Evolutionary conservation across 768 basidiomycete species (phyloP), one percentile per base, ranked within the genome.

Genomic region (Russula foetens): DNA sequence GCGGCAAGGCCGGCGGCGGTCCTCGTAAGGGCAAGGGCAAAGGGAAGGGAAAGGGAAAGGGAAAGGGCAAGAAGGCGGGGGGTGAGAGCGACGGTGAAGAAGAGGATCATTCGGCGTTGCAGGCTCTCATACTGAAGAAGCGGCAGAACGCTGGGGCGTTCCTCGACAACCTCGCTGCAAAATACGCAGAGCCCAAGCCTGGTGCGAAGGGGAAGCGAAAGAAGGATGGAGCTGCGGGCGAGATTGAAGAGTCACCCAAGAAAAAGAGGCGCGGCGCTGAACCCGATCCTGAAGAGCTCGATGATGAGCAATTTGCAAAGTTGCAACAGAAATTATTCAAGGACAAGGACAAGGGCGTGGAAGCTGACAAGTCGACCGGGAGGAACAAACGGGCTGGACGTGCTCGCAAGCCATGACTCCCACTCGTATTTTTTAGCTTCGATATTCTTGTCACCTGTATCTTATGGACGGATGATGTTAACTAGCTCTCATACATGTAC

Each of bases 101-200:
- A 21, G 84, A 82, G 39, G 89, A 90, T 63, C 74, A 80, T 44
- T 86, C 87, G 0, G 81, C 79, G 24, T 76, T 96, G 59, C 85
- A 90, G 66, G 90, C 91, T 1, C 76, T 97, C 57, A 95, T 96
- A 58, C 72, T 88, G 60, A 87, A 86, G 76, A 83, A 84, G 70
- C 84, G 84, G 67, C 83, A 84, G 71, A 82, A 83, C 60, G 79
- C 81, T 73, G 81, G 85, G 63, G 75, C 79, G 49, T 91, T 92
- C 71, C 81, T 94, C 60, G 88, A 94, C 66, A 74, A 74, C 59
- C 77, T 92, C 38, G 88, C 87, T 14, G 79, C 81, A 0, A 92
- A 92, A 68, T 92, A 92, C 67, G 76, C 80, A 28, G 81, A 81
- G 41, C 74, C 79, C 7, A 72, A 77, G 46, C 66, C 75, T 3